Evolutionary conservation across 208 protist species (phyloP).

Genomic region (Leishmania major): DNA sequence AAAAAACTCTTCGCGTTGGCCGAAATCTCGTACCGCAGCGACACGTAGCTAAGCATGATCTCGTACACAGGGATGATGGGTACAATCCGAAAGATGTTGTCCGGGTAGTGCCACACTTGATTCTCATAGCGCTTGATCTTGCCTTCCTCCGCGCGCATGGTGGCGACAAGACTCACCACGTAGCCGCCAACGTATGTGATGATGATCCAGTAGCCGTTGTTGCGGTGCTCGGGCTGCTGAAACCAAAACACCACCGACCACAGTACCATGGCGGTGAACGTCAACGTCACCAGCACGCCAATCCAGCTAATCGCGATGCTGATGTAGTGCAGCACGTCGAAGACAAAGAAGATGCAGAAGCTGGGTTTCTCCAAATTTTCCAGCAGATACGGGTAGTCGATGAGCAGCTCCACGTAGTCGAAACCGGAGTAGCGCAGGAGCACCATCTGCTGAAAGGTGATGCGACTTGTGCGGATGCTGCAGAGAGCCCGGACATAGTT

Average conservation of each 20-base stretch:
- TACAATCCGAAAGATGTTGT: slow-evolving; percentile 70
- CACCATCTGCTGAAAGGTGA: slow-evolving; percentile 67
- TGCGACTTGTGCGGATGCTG: slow-evolving; percentile 49
- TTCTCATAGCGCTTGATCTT: slow-evolving; percentile 75
- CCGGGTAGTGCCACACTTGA: slow-evolving; percentile 64
- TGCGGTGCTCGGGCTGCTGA: slow-evolving; percentile 14
- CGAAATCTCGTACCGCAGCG: slow-evolving; percentile 63
- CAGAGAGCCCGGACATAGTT: slow-evolving; percentile 73
- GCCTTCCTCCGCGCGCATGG: slow-evolving; percentile 65
- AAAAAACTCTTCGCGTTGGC: slow-evolving; percentile 61
- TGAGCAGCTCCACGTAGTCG: slow-evolving; percentile 78
- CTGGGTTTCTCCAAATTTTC: slow-evolving; percentile 38
- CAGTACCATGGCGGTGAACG: slow-evolving; percentile 47
- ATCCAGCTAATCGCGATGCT: slow-evolving; percentile 58
- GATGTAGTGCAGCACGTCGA: slow-evolving; percentile 34
- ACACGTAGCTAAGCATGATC: slow-evolving; percentile 62
- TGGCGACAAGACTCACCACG: slow-evolving; percentile 62
- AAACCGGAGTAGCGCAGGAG: slow-evolving; percentile 81
- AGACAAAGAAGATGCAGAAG: slow-evolving; percentile 26
- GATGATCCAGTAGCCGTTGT: slow-evolving; percentile 81
- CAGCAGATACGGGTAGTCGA: slow-evolving; percentile 71
- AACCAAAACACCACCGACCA: slow-evolving; percentile 75
- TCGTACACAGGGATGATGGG: slow-evolving; percentile 78
- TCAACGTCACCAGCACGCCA: slow-evolving; percentile 47
- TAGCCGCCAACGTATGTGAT: slow-evolving; percentile 77